Evolutionary conservation across 2,329 filamentous ascomycete genomes (phyloP), one percentile per base, ranked within the genome.

Genomic region (Aspergillus bombycis): DNA sequence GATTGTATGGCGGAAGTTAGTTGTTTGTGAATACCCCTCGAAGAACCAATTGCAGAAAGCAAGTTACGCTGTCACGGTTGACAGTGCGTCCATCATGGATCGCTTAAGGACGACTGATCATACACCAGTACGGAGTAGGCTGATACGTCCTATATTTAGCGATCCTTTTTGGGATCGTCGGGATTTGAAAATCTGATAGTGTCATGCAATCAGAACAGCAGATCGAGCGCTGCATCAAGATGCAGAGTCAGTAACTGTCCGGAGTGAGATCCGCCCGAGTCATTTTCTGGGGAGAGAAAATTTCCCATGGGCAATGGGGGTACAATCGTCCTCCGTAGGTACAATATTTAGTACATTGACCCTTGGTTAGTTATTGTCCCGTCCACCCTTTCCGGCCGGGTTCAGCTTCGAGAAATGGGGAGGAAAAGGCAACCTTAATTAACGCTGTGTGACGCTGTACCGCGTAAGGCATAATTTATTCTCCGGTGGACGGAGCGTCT

Each of bases 131-230:
- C 32, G 9, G 52, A 36, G 36, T 14, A 54, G 38, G 11, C 14
- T 54, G 52, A 54, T 55, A 55, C n/a, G 23, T 55, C 52, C 52
- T 55, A 55, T 38, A 55, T 38, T 23, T 55, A 55, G 52, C n/a
- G 10, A 7, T 23, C 23, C 28, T 48, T 48, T 48, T 48, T 28
- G 21, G 21, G 23, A 5, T 21, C 21, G 10, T 54, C 52, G 52
- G 52, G 52, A 12, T 55, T 55, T 55, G 52, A 41, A 54, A 41
- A 55, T 26, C 32, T 28, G 52, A 55, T 55, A 55, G 32, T 55
- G 14, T 26, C 32, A 55, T 55, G 52, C 52, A 38, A 38, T 10
- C 38, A 34, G 16, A n/a, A 32, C 19, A 52, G 4, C 6, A 52
- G 21, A 32, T 30, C 46, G 14, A 50, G 26, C 9, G 23, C 46